Conservation (phyloP, 1,284 basidiomycete species). For the Agroathelia rolfsii region DNA sequence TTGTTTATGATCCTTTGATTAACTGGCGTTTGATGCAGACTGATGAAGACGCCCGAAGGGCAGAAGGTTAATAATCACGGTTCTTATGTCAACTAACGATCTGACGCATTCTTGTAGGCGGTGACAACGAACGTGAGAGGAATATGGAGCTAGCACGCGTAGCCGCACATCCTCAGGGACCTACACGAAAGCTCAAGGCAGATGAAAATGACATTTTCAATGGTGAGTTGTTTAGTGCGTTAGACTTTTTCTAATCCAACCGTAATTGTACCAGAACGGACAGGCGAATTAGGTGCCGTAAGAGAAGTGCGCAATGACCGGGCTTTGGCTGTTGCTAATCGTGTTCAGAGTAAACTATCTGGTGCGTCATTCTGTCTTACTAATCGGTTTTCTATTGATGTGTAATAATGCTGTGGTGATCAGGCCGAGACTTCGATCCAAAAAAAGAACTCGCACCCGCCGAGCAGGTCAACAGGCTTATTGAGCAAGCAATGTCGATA, state of each 20-base stretch:
- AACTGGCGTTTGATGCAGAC: slow-evolving; percentile 82
- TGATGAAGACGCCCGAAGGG: slow-evolving; percentile 51
- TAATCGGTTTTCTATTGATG: slow-evolving; percentile 3
- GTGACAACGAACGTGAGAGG: slow-evolving; percentile 40
- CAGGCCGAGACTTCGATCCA: slow-evolving; percentile 87
- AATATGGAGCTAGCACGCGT: slow-evolving; percentile 56
- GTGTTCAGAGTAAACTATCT: slow-evolving; percentile 88
- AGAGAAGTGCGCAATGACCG: slow-evolving; percentile 87
- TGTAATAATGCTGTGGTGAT: slow-evolving; percentile 7
- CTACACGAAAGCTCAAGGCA: slow-evolving; percentile 63
- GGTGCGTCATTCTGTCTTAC: slow-evolving; percentile 33
- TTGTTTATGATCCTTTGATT: slow-evolving; percentile 84
- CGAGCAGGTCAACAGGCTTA: slow-evolving; percentile 84
- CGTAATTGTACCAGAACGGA: slow-evolving; percentile 38
- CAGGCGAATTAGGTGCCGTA: slow-evolving; percentile 38
- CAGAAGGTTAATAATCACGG: slow-evolving; percentile 38
- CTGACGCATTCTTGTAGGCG: slow-evolving; percentile 12
- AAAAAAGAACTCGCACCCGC: slow-evolving; percentile 63
- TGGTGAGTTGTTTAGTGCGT: slow-evolving; percentile 27
- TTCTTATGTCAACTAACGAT: slow-evolving; percentile 1
- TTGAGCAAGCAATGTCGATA: slow-evolving; percentile 81
- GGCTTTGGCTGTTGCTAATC: slow-evolving; percentile 84
- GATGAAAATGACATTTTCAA: slow-evolving; percentile 80
- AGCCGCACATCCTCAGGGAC: slow-evolving; percentile 66
- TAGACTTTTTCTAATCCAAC: slow-evolving; percentile 2